Percentiles rank a stretch among this genome's conserved stretches.
Evolutionary conservation across 1,139 yeast genomes (phyloP).

Genomic region (Kluyveromyces sp.): DNA sequence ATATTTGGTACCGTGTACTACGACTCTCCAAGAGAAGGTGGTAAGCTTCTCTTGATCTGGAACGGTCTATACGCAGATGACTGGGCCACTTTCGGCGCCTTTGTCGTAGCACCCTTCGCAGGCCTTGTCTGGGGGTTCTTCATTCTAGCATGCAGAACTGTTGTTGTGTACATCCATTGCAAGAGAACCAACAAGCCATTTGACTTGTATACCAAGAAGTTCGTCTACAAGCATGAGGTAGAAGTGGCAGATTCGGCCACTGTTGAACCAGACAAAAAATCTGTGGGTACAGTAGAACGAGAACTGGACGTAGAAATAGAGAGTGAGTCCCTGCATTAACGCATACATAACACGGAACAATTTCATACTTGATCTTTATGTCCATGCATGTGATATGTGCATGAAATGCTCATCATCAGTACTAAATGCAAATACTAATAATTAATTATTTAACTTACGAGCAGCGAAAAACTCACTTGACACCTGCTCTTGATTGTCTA

Average conservation of each 20-base stretch:
- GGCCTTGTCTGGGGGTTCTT: conserved; percentile 55
- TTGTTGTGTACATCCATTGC: conserved; percentile 31
- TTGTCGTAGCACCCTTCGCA: conserved; percentile 84
- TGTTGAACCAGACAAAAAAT: conserved; percentile 3
- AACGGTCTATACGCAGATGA: conserved; percentile 76
- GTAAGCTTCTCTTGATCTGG: conserved; percentile 58
- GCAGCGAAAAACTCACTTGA: no score
- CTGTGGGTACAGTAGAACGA: neutral
- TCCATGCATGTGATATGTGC: no score
- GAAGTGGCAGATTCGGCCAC: conserved; percentile 1
- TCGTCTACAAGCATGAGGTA: conserved; percentile 2
- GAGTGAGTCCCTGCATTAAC: neutral
- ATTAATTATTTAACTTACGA: no score
- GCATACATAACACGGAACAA: neutral
- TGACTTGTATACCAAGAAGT: conserved; percentile 8
- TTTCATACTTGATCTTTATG: no score
- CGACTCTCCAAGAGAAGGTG: conserved; percentile 66
- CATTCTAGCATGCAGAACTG: conserved; percentile 47
- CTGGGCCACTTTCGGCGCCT: conserved; percentile 95
- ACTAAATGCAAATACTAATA: no score
- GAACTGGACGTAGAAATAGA: neutral
- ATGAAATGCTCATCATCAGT: no score
- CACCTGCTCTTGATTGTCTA: no score
- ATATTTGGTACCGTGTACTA: conserved; percentile 79
- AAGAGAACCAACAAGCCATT: conserved; percentile 28